phyloP scores from a whole-genome alignment of 768 basidiomycete genomes.

The Russula sp. region DNA sequence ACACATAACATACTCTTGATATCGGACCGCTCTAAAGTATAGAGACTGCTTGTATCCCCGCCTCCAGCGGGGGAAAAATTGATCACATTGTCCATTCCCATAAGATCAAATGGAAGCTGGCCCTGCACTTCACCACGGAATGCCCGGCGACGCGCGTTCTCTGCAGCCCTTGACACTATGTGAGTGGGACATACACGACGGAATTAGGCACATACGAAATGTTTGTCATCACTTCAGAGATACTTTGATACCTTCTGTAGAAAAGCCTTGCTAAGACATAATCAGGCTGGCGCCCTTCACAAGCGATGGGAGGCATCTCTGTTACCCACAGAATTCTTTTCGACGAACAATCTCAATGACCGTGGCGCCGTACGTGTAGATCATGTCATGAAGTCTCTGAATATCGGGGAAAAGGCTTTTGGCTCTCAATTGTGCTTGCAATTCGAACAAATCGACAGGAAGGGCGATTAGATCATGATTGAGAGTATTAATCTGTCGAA shows the following conservation, averaged over 20 bases:
- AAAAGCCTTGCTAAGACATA: conserved; percentile 63
- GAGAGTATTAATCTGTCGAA: conserved; percentile 70
- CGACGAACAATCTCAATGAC: conserved; percentile 85
- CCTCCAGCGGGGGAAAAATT: conserved; percentile 69
- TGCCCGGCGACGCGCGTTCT: conserved; percentile 73
- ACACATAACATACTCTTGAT: conserved; percentile 63
- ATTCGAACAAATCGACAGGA: conserved; percentile 50
- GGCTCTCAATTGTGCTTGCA: conserved; percentile 66
- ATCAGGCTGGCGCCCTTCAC: neutral
- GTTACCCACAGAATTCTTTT: conserved; percentile 72
- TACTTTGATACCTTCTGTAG: conserved; percentile 66
- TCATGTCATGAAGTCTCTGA: conserved; percentile 77
- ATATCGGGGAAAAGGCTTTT: conserved; percentile 87
- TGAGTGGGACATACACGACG: neutral
- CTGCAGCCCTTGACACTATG: conserved; percentile 47
- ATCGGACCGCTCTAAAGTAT: conserved; percentile 60
- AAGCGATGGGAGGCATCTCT: neutral
- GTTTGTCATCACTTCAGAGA: conserved; percentile 82
- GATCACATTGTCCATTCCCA: conserved; percentile 73
- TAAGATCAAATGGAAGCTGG: conserved; percentile 78
- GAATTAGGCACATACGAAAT: conserved; percentile 47
- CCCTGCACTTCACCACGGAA: conserved; percentile 81
- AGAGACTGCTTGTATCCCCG: conserved; percentile 42
- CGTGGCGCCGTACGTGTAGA: conserved; percentile 88
- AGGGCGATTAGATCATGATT: conserved; percentile 77